Base-by-base conservation (phyloP, 164 flowering plant genomes). In the Chimonanthus praecox region DNA sequence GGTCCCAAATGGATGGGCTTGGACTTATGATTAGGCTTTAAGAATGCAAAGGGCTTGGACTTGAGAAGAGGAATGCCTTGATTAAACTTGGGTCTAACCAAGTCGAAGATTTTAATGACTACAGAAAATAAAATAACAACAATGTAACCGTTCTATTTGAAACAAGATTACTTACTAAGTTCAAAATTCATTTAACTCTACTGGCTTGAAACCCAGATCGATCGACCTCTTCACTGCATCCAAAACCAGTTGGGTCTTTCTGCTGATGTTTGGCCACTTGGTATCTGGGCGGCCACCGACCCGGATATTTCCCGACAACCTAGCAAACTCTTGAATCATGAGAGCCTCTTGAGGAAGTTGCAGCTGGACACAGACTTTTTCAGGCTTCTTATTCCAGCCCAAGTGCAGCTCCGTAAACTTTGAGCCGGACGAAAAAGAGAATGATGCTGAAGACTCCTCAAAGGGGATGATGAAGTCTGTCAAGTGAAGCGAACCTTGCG, bases 271-370 rank as follows among this genome's bases (percentile, higher is more conserved):
- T 0, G 80, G 76, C 84, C 84, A 84, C 54, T 68, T 78, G 4
- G 15, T 66, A 16, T 84, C 82, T 4, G 84, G 78, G 18, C 68
- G 68, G 4, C 58, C 6, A 4, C 78, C 75, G 48, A 46, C 72
- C 50, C 78, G 71, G 15, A 82, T 71, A 4, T 7, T 51, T 51
- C n/a, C 20, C 7, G 77, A 82, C 67, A 82, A 62, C 47, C 71
- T 67, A 3, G 84, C 74, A 67, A 84, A 80, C 74, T 82, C 79
- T 58, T 33, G 76, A 64, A 84, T 76, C 86, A 84, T 78, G n/a
- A 45, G 77, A 4, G 70, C 86, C 44, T 84, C 86, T 71, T 84
- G 86, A 11, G 86, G 86, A 65, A 84, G 77, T 20, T 73, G 75
- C 15, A 64, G 70, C 11, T 33, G 45, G 18, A 82, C 80, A 10